Evolutionary conservation across 768 basidiomycete species (phyloP).

Genomic region (Kwoniella shandongensis): DNA sequence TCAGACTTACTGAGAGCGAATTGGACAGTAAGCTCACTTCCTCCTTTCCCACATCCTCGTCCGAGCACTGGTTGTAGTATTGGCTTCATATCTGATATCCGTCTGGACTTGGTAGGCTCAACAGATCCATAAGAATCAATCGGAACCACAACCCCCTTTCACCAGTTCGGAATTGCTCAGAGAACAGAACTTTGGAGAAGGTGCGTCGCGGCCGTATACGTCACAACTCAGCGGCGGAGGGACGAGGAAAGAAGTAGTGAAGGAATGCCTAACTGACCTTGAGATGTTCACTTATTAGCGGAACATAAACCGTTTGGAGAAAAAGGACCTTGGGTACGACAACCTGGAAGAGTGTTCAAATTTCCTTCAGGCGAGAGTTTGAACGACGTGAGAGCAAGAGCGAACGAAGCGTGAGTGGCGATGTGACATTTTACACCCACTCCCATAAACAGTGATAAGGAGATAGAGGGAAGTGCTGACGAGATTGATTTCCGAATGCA

Average conservation of each 20-base stretch:
- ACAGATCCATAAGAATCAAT: conserved; percentile 47
- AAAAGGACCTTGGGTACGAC: conserved; percentile 30
- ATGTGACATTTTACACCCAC: not conserved
- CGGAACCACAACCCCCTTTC: conserved; percentile 45
- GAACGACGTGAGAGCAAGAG: conserved; percentile 54
- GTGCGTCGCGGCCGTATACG: no score
- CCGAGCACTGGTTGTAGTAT: conserved; percentile 13
- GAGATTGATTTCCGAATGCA: conserved; percentile 12
- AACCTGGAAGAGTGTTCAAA: conserved; percentile 48
- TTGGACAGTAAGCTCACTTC: conserved; percentile 51
- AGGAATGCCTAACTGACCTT: not conserved
- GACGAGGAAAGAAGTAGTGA: no score
- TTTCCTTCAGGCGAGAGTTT: conserved; percentile 54
- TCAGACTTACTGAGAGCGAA: conserved; percentile 54
- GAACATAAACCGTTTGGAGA: conserved; percentile 38
- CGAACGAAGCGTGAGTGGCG: conserved; percentile 50
- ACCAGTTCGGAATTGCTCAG: conserved; percentile 50
- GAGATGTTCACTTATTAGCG: conserved; percentile 7
- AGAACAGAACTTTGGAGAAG: conserved; percentile 57
- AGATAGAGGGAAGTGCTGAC: not conserved
- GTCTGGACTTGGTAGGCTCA: conserved; percentile 33
- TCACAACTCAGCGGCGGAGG: conserved; percentile 24
- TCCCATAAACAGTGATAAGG: not conserved
- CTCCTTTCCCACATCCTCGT: conserved; percentile 4
- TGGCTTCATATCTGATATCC: not conserved